Base-by-base conservation (phyloP, 2,329 filamentous ascomycete genomes). In the Annulohypoxylon truncatum region DNA sequence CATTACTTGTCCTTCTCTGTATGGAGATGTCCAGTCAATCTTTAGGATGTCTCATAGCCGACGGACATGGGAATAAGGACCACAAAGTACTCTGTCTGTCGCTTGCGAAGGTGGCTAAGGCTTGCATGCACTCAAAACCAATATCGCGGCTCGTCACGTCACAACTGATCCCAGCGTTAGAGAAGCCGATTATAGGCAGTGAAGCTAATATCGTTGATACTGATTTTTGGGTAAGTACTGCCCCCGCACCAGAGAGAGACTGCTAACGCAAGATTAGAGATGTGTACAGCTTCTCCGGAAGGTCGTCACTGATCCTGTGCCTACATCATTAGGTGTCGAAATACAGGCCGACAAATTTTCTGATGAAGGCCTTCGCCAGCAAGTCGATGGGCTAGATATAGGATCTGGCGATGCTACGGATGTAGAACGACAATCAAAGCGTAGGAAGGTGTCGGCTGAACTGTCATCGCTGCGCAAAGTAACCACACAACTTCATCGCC, bases 81-180 rank as follows among this genome's bases (percentile, higher is more conserved):
- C 76, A 79, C 42, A 74, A 71, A 5, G 72, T 75, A 2, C 78
- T 82, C 33, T 82, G 80, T 42, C 66, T 76, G 42, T 78, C 80
- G 9, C 72, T 85, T 9, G 61, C 81, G 8, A 72, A 73, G 2
- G 76, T 85, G 35, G 74, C 80, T 2, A 73, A 79, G 28, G 76
- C 75, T 10, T 78, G 78, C n/a, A 46, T 79, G 5, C 51, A 66
- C 13, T 73, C 68, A 20, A 68, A 72, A 40, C 69, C 76, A 6
- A 74, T 83, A 35, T 78, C 78, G 10, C 78, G 81, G 33, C 71
- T 85, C 26, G 79, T 79, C 12, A 73, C 77, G 1, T 81, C 81
- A 3, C 83, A 82, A 48, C 75, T 85, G 13, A 74, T 82, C 7
- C 78, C 80, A n/a, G 77, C 80, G 35, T 72, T 82, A 26, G 75